Base-by-base conservation (phyloP, 441 rosid genomes). In the Eutrema salsugineum region DNA sequence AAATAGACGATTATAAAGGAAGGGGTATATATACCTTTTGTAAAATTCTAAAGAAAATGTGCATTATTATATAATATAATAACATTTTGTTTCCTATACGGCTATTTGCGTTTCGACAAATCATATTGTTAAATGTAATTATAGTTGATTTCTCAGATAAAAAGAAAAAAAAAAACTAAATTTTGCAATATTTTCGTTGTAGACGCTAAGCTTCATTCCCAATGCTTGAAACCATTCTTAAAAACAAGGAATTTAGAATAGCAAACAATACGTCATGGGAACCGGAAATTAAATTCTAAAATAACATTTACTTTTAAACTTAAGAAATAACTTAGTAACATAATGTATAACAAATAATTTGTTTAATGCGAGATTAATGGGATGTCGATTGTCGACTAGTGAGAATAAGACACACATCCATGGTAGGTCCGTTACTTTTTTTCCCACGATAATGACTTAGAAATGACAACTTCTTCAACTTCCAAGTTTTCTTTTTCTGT, bases 381-480 rank as follows among this genome's bases (percentile, higher is more conserved):
- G 43, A 56, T 56, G 62, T 20, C 42, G 40, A 40, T 42, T 40
- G 63, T 59, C 16, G 48, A 59, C 56, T 74, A 50, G 67, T 66
- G 46, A 42, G 55, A 66, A 48, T 20, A 40, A 4, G 66, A 73
- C 71, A 66, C 53, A 64, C 43, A 59, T 15, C 30, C 8, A 28
- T 42, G 6, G 46, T 73, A 35, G 77, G 67, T 20, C 77, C 67
- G 32, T 44, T 63, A 36, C 50, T 33, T 63, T 33, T 28, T 15
- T n/a, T n/a, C n/a, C 11, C 43, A 38, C 42, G 43, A 42, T 43
- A 43, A 35, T 50, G 68, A 67, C 68, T 30, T 2, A 60, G 49
- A 40, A 24, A 22, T 49, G 56, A 40, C 68, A 67, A 67, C 36
- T 32, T 68, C 57, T 68, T 19, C 44, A 43, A 75, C 64, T 61